Percentiles rank a stretch among this genome's conserved stretches.
Evolutionary conservation across 192 early-diverging fungal species (phyloP).

Genomic region (Pilobolus umbonatus): DNA sequence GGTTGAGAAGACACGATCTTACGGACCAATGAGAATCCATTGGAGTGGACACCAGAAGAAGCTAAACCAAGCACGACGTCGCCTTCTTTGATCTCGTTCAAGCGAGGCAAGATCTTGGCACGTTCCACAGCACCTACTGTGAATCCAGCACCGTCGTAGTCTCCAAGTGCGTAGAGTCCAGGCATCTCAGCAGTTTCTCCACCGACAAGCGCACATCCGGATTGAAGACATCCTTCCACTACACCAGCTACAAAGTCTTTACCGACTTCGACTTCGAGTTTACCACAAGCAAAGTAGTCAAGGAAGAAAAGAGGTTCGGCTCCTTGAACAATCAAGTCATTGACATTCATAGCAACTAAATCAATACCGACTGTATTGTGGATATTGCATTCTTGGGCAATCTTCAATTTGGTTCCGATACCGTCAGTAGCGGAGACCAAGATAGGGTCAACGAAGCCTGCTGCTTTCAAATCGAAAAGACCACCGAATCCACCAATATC

Average conservation of each 20-base stretch:
- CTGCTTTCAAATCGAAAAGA: constrained; percentile 91
- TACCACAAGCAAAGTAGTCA: constrained; percentile 96
- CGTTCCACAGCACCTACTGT: constrained; percentile 96
- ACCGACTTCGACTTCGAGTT: constrained; percentile 89
- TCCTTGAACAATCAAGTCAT: constrained; percentile 97
- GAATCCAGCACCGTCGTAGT: constrained; percentile 95
- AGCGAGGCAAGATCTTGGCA: constrained; percentile 76
- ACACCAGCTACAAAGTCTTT: constrained; percentile 90
- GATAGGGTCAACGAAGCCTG: constrained; percentile 90
- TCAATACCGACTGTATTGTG: constrained; percentile 97
- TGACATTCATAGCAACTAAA: constrained; percentile 99
- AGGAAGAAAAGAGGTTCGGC: constrained; percentile 98
- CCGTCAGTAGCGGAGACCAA: constrained; percentile 98
- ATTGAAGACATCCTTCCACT: constrained; percentile 84
- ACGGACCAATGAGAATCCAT: constrained; percentile 98
- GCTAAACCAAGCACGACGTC: constrained; percentile 88
- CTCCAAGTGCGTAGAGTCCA: constrained; percentile 82
- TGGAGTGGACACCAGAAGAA: constrained; percentile 98
- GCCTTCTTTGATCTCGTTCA: constrained; percentile 67
- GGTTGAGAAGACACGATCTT: constrained; percentile 70
- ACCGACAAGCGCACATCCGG: constrained; percentile 93
- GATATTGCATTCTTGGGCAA: constrained; percentile 81
- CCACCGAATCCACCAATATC: constrained; percentile 99
- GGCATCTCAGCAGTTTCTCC: constrained; percentile 99
- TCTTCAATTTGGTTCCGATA: constrained; percentile 97